These are phyloP conservation scores for Hypsizygus marmoreus DNA, from an alignment of 768 basidiomycete genomes.

Conservation along the genomic window DNA sequence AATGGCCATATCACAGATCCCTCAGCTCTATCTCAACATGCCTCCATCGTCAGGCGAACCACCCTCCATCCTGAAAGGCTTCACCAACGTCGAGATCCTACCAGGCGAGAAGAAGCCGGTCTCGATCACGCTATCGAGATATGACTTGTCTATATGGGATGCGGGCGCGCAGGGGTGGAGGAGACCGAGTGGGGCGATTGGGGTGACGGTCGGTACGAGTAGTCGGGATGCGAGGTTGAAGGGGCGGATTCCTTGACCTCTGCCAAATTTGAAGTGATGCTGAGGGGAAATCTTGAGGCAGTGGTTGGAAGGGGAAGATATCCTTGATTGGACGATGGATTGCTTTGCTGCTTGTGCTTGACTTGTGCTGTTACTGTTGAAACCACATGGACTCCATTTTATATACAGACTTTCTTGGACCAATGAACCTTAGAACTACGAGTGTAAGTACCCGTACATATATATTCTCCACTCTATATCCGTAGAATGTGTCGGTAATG, in stretches of 20 bases:
- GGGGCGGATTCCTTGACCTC: conserved; percentile 36
- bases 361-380: no score
- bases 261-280: conserved; percentile 1
- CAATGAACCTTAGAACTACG: no score
- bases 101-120: conserved; percentile 50
- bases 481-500: no score
- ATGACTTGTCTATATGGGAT: conserved; percentile 81
- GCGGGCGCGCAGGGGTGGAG: conserved; percentile 72
- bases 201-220: conserved; percentile 67
- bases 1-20: conserved; percentile 42
- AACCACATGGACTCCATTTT: no score
- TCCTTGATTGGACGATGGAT: no score
- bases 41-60: conserved; percentile 66
- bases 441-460: no score
- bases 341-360: no score
- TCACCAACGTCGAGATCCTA: conserved; percentile 55
- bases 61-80: conserved; percentile 70
- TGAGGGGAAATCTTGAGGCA: neutral
- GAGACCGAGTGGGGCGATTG: conserved; percentile 63
- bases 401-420: no score
- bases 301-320: no score
- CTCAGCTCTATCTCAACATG: conserved; percentile 77
- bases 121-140: conserved; percentile 61
- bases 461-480: no score
- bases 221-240: conserved; percentile 60